Conservation (phyloP, 495 filamentous ascomycete genomes). For the Talaromyces trachyspermus region DNA sequence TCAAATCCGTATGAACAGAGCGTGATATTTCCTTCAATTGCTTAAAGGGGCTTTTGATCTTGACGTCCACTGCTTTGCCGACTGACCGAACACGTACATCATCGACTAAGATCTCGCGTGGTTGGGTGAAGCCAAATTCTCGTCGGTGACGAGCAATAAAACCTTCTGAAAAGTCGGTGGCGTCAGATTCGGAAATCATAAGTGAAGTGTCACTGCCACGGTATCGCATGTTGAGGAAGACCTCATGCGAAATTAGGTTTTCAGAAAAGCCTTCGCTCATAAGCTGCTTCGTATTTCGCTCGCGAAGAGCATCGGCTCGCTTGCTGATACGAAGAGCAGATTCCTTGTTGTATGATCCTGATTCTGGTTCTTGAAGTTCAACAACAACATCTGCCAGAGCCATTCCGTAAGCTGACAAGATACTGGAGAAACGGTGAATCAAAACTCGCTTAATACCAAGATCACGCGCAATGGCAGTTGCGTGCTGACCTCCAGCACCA, state of each 20-base stretch:
- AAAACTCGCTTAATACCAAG: slow-evolving; percentile 46
- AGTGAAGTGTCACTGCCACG: slow-evolving; percentile 45
- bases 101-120: slow-evolving; percentile 42
- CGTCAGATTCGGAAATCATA: slow-evolving; percentile 40
- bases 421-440: slow-evolving; percentile 47
- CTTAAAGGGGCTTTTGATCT: slow-evolving; percentile 32
- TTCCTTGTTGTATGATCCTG: slow-evolving; percentile 24
- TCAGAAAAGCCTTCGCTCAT: slow-evolving; percentile 28
- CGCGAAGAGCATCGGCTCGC: slow-evolving; percentile 24
- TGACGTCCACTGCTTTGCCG: slow-evolving; percentile 33
- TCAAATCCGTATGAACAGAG: slow-evolving; percentile 16
- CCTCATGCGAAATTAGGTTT: slow-evolving; percentile 38
- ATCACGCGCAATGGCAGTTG: slow-evolving; percentile 42
- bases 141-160: slow-evolving; percentile 42
- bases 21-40: slow-evolving; percentile 27
- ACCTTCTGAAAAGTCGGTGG: slow-evolving; percentile 31
- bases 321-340: slow-evolving; percentile 28
- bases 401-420: slow-evolving; percentile 47
- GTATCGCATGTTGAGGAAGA: slow-evolving; percentile 49
- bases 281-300: slow-evolving; percentile 31
- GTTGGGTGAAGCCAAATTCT: slow-evolving; percentile 48
- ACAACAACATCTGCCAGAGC: slow-evolving; percentile 46
- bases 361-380: slow-evolving; percentile 43
- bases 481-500: slow-evolving; percentile 49
- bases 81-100: slow-evolving; percentile 45